A percentile compares a stretch with the other conserved stretches of the same genome.
Conservation (phyloP, 148 eudicot genomes). For the Camellia sinensis region DNA sequence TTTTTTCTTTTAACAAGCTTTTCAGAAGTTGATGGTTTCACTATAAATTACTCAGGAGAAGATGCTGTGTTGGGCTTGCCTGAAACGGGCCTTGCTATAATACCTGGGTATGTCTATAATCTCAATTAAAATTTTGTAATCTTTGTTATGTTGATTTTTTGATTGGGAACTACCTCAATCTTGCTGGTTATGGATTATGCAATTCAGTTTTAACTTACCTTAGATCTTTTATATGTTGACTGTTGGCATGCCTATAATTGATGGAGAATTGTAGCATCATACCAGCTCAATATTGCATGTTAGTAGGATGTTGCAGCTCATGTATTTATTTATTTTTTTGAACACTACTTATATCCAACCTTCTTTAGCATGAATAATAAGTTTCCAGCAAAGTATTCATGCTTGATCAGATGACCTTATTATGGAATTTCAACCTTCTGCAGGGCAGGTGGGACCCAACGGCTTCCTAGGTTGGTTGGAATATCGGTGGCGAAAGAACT, state of each 20-base stretch:
- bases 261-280: background rate
- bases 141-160: background rate
- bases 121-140: constrained; percentile 15
- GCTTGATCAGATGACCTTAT: background rate
- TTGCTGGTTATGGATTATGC: background rate
- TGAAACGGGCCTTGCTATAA: constrained; percentile 12
- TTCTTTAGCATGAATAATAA: background rate
- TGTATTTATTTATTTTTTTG: background rate
- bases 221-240: background rate
- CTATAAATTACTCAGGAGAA: constrained; percentile 56
- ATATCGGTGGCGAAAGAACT: constrained; percentile 84
- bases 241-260: background rate
- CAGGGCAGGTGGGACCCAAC: constrained; percentile 46
- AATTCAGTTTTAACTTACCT: background rate
- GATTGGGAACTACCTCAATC: constrained; percentile 5
- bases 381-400: background rate
- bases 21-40: constrained; percentile 12
- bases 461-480: constrained; percentile 94
- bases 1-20: background rate
- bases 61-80: constrained; percentile 29
- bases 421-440: background rate
- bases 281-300: background rate
- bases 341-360: background rate
- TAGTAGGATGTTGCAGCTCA: background rate
- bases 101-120: constrained; percentile 11